Evolutionary conservation across 352 stramenopile genomes (phyloP).

Genomic region (Globisporangium parvum): DNA sequence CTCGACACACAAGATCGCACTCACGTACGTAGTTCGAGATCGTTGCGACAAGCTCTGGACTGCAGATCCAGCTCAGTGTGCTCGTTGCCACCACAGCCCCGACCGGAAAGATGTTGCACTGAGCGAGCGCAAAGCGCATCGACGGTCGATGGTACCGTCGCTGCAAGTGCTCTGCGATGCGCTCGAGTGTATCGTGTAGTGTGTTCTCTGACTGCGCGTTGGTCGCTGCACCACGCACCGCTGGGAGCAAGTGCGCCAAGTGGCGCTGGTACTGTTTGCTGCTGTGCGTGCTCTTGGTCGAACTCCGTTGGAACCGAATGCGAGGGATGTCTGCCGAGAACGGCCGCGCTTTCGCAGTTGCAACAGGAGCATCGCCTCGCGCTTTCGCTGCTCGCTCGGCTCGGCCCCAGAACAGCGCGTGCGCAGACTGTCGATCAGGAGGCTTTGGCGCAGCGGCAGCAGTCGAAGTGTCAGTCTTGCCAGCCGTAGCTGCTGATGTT

Average conservation of each 20-base stretch:
- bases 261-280: conserved; percentile 25
- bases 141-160: conserved; percentile 37
- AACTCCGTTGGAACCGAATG: conserved; percentile 23
- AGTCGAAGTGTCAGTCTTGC: neutral
- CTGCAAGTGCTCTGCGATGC: conserved; percentile 34
- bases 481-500: neutral
- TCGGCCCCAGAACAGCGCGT: conserved; percentile 34
- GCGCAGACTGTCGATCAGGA: conserved; percentile 23
- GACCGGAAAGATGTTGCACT: conserved; percentile 37
- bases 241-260: conserved; percentile 24
- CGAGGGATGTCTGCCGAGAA: conserved; percentile 15
- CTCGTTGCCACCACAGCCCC: conserved; percentile 23
- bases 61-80: conserved; percentile 28
- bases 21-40: conserved; percentile 39
- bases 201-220: conserved; percentile 8
- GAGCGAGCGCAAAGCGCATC: conserved; percentile 41
- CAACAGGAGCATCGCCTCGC: neutral
- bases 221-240: conserved; percentile 8
- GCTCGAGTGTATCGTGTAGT: conserved; percentile 25
- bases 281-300: conserved; percentile 24
- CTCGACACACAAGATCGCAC: neutral
- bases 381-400: conserved; percentile 18
- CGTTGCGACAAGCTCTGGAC: conserved; percentile 24
- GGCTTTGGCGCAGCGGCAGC: conserved; percentile 1
- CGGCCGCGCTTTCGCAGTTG: conserved; percentile 14